phyloP scores from a whole-genome alignment of 2,329 filamentous ascomycete genomes.

The Geosmithia morbida region DNA sequence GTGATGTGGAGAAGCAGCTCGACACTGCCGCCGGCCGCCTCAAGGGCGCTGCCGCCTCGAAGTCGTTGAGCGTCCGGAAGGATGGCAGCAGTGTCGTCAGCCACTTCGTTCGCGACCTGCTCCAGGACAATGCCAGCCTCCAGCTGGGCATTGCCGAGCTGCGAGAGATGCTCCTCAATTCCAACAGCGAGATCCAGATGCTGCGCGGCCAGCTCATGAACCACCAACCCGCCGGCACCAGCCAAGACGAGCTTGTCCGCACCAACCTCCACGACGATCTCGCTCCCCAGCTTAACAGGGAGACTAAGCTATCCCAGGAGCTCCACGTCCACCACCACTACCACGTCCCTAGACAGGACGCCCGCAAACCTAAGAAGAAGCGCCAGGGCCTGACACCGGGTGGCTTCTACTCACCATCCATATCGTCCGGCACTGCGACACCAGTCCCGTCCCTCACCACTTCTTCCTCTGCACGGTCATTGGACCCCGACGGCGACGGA shows the following conservation, averaged over 20 bases:
- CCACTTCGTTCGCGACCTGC: slow-evolving; percentile 87
- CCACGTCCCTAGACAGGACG: slow-evolving; percentile 52
- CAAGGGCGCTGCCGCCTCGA: slow-evolving; percentile 63
- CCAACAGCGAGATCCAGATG: slow-evolving; percentile 85
- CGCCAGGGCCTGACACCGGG: slow-evolving; percentile 48
- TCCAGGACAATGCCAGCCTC: slow-evolving; percentile 88
- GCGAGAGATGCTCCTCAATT: slow-evolving; percentile 76
- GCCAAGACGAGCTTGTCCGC: slow-evolving; percentile 19
- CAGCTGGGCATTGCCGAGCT: slow-evolving; percentile 87
- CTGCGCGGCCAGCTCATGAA: slow-evolving; percentile 68
- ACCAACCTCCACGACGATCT: slow-evolving; percentile 61
- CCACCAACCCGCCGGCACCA: slow-evolving; percentile 52
- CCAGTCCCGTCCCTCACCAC: not conserved
- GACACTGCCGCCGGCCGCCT: slow-evolving; percentile 65
- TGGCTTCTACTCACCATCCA: slow-evolving; percentile 39
- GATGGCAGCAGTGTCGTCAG: slow-evolving; percentile 63
- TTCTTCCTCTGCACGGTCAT: not conserved
- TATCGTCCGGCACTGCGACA: not conserved
- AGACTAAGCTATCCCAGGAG: slow-evolving; percentile 42
- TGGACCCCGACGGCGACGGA: not conserved
- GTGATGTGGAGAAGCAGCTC: slow-evolving; percentile 69
- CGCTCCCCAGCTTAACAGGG: slow-evolving; percentile 26
- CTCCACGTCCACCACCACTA: slow-evolving; percentile 94
- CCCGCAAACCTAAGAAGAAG: slow-evolving; percentile 56
- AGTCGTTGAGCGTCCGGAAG: slow-evolving; percentile 44